Evolutionary conservation across 495 filamentous ascomycete species (phyloP).

Genomic region (Hypoxylon subgilvum): DNA sequence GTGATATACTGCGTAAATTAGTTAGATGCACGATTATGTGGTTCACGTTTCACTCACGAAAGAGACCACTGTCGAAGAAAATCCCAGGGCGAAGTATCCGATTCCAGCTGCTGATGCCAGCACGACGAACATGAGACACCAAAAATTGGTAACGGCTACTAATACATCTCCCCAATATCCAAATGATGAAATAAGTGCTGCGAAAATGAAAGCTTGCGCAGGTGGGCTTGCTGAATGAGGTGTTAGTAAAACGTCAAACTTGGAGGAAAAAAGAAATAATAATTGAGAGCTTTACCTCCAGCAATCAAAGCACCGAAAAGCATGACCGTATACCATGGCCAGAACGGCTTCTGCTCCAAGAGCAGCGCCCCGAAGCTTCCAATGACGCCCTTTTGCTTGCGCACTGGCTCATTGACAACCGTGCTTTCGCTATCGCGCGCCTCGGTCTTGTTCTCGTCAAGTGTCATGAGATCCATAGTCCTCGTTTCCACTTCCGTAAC

Average conservation of each 20-base stretch:
- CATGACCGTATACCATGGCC: slow-evolving; percentile 56
- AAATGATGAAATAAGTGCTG: slow-evolving; percentile 56
- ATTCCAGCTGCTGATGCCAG: slow-evolving; percentile 58
- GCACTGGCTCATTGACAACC: slow-evolving; percentile 19
- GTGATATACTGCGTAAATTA: slow-evolving; percentile 50
- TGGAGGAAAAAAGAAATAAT: not conserved
- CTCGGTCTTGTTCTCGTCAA: slow-evolving; percentile 34
- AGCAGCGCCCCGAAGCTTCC: slow-evolving; percentile 54
- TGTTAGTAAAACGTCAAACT: slow-evolving; percentile 14
- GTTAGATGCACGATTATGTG: not conserved
- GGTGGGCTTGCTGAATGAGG: slow-evolving; percentile 48
- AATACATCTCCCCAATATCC: slow-evolving; percentile 51
- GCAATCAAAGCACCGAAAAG: slow-evolving; percentile 55
- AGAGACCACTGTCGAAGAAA: slow-evolving; percentile 56
- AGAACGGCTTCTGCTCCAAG: slow-evolving; percentile 53
- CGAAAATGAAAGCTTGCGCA: slow-evolving; percentile 59
- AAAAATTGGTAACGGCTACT: slow-evolving; percentile 57
- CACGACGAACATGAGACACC: slow-evolving; percentile 70
- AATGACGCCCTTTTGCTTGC: slow-evolving; percentile 47
- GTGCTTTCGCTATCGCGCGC: slow-evolving; percentile 32
- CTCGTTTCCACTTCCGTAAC: slow-evolving; percentile 46
- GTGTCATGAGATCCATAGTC: slow-evolving; percentile 47
- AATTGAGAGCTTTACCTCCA: slow-evolving; percentile 51
- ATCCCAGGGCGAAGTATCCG: slow-evolving; percentile 62
- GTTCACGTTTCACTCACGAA: slow-evolving; percentile 45